These are phyloP conservation scores for Leishmania amazonensis DNA, from an alignment of 208 protist genomes.

Conservation along the genomic window DNA sequence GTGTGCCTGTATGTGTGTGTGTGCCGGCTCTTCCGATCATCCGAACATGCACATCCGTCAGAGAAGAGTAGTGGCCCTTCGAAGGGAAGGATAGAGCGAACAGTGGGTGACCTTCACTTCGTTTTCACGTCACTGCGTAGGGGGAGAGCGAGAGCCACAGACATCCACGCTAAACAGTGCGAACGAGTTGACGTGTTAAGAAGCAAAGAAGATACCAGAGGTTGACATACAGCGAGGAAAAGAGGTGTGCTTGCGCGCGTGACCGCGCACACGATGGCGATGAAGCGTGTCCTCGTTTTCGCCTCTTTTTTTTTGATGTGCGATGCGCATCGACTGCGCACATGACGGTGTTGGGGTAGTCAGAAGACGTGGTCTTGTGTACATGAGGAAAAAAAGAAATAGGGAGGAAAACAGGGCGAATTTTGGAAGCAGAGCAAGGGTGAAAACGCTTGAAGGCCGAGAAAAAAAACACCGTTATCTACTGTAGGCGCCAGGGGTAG, in stretches of 20 bases:
- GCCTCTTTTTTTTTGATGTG: neutral
- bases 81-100: neutral
- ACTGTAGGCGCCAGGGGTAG: neutral
- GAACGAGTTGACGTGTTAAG: neutral
- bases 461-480: neutral
- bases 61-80: neutral
- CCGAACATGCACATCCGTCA: neutral
- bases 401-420: neutral
- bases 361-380: neutral
- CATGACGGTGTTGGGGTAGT: neutral
- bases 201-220: neutral
- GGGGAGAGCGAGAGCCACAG: neutral
- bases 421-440: neutral
- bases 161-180: neutral
- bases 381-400: conserved; percentile 1
- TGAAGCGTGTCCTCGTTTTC: neutral
- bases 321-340: neutral
- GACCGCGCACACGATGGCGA: neutral
- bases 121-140: neutral
- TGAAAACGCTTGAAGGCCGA: neutral
- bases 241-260: neutral
- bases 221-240: neutral
- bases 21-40: no score
- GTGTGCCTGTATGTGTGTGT: no score
- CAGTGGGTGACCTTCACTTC: neutral